A percentile compares a stretch with the other conserved stretches of the same genome.
Evolutionary conservation across 1,284 basidiomycete genomes (phyloP).

Genomic region (Cryptococcus amylolentus): DNA sequence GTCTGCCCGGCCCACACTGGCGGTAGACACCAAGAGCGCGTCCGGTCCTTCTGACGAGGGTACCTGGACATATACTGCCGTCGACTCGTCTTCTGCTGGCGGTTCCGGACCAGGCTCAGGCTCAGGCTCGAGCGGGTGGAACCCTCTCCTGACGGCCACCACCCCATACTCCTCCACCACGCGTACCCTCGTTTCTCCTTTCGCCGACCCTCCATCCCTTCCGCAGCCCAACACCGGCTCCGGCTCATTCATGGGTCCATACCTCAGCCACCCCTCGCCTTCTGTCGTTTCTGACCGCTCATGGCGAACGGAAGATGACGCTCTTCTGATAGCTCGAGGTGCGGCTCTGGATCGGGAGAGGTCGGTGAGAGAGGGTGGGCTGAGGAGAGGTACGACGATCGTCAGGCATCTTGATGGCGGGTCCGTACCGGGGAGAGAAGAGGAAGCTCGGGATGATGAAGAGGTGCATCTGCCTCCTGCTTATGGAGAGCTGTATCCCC

Average conservation of each 20-base stretch:
- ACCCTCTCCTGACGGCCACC: neutral
- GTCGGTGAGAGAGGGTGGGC: neutral
- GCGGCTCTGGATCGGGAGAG: neutral
- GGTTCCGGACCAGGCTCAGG: neutral
- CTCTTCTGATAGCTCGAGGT: neutral
- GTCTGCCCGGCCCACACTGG: neutral
- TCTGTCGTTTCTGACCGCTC: constrained; percentile 8
- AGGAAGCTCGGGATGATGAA: neutral
- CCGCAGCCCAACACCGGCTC: neutral
- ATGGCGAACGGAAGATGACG: constrained; percentile 16
- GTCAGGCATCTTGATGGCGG: constrained; percentile 16
- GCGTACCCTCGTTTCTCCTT: constrained; percentile 3
- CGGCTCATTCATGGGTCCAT: too few species aligned
- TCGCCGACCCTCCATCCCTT: constrained; percentile 4
- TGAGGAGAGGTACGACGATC: constrained; percentile 11
- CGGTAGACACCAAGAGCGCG: constrained; percentile 2
- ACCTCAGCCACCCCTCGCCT: neutral
- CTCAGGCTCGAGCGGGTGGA: neutral
- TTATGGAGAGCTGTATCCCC: constrained; percentile 17
- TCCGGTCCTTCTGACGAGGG: neutral
- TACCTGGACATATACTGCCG: neutral
- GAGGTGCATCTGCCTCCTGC: constrained; percentile 13
- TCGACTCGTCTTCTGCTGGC: neutral
- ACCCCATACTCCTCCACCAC: neutral
- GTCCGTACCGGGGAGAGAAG: neutral